A percentile compares a stretch with the other conserved stretches of the same genome.
These are phyloP conservation scores for Candida sp. DNA, from an alignment of 1,139 yeast species.

Conservation along the genomic window DNA sequence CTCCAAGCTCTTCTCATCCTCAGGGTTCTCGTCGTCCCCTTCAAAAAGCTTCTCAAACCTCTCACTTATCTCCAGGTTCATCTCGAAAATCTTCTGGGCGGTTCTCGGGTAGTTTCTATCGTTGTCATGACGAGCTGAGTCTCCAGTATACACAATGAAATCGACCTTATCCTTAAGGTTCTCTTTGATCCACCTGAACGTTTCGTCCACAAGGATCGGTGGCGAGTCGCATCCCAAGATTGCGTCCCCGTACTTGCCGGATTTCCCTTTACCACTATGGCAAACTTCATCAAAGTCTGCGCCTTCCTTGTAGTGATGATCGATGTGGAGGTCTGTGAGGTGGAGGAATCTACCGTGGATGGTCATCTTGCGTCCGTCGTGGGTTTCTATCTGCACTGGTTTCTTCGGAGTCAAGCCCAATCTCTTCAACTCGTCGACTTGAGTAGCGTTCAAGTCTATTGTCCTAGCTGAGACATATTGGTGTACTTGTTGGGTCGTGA, in stretches of 20 bases:
- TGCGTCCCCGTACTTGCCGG: slow-evolving; percentile 79
- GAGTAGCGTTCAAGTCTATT: slow-evolving; percentile 11
- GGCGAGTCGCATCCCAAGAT: slow-evolving; percentile 78
- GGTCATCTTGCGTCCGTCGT: slow-evolving; percentile 28
- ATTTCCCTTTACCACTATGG: slow-evolving; percentile 57
- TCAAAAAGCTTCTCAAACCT: slow-evolving; percentile 51
- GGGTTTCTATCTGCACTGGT: slow-evolving; percentile 29
- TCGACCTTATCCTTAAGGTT: slow-evolving; percentile 78
- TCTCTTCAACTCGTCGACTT: slow-evolving; percentile 13
- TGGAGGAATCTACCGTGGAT: slow-evolving; percentile 81
- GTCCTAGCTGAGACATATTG: slow-evolving; percentile 9
- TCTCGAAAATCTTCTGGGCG: slow-evolving; percentile 67
- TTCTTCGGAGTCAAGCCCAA: slow-evolving; percentile 34
- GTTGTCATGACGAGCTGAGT: slow-evolving; percentile 84
- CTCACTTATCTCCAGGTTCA: slow-evolving; percentile 66
- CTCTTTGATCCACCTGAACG: slow-evolving; percentile 67
- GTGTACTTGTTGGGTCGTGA: not conserved
- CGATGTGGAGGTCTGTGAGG: slow-evolving; percentile 87
- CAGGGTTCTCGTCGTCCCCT: slow-evolving; percentile 17
- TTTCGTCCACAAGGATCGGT: slow-evolving; percentile 58
- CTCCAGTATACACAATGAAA: slow-evolving; percentile 92
- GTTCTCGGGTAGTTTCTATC: slow-evolving; percentile 77
- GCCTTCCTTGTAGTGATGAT: slow-evolving; percentile 65
- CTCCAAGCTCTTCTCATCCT: slow-evolving; percentile 41
- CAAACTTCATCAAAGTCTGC: slow-evolving; percentile 55